A percentile compares a stretch with the other conserved stretches of the same genome.
Conservation (phyloP, 257 asterid genomes). For the Solanum peruvianum region DNA sequence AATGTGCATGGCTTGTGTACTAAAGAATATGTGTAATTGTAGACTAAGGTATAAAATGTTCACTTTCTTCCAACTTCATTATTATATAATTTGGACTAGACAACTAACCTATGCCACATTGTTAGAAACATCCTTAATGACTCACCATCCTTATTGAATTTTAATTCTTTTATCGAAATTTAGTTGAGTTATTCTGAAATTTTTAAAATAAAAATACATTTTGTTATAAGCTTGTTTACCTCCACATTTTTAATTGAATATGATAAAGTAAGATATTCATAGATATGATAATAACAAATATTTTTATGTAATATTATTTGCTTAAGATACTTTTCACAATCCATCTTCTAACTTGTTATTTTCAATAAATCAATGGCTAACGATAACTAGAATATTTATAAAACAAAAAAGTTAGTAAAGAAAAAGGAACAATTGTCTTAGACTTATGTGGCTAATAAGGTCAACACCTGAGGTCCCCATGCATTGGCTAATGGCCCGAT, state of each 20-base stretch:
- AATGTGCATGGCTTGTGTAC: background rate
- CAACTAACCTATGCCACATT: background rate
- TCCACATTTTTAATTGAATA: too few relatives aligned
- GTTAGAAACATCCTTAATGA: background rate
- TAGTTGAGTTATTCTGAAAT: fast-evolving
- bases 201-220: too few relatives aligned
- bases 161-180: too few relatives aligned
- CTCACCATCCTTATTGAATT: background rate
- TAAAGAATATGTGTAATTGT: background rate
- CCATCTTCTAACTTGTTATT: too few relatives aligned
- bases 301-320: too few relatives aligned
- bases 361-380: too few relatives aligned
- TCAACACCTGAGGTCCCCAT: background rate
- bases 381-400: background rate
- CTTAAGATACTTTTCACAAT: too few relatives aligned
- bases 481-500: background rate
- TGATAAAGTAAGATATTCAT: too few relatives aligned
- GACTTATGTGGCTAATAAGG: background rate
- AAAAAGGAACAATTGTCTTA: background rate
- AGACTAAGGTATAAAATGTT: background rate
- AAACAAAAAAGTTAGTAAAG: background rate
- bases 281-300: background rate
- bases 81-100: background rate
- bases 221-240: background rate
- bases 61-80: background rate